Conservation (phyloP, 2,329 filamentous ascomycete species). For the Colletotrichum trifolii region DNA sequence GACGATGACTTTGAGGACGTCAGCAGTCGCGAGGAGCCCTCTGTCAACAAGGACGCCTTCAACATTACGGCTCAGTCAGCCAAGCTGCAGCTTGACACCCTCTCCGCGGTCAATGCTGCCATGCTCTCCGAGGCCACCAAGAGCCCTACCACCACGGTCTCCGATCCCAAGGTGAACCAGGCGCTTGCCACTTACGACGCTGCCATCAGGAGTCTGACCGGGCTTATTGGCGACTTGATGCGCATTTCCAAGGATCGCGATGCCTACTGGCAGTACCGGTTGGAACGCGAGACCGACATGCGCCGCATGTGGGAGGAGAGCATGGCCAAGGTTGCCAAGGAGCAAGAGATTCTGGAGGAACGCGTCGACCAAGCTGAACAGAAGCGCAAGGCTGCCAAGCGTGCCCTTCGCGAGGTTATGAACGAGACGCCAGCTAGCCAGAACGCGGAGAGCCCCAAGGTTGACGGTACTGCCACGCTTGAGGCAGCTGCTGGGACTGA, state of each 20-base stretch:
- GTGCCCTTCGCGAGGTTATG: slow-evolving; percentile 86
- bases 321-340: slow-evolving; percentile 95
- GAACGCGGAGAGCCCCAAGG: slow-evolving; percentile 42
- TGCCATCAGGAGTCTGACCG: slow-evolving; percentile 87
- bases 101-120: slow-evolving; percentile 86
- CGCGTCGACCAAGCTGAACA: slow-evolving; percentile 89
- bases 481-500: slow-evolving; percentile 40
- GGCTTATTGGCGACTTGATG: slow-evolving; percentile 84
- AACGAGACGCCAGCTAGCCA: slow-evolving; percentile 45
- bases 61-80: slow-evolving; percentile 97
- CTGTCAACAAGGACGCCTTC: slow-evolving; percentile 89
- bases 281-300: slow-evolving; percentile 92
- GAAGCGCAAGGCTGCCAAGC: slow-evolving; percentile 90
- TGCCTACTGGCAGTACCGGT: slow-evolving; percentile 94
- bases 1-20: slow-evolving; percentile 79
- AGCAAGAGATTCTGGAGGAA: slow-evolving; percentile 91
- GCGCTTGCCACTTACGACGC: slow-evolving; percentile 88
- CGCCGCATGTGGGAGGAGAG: slow-evolving; percentile 98
- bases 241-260: slow-evolving; percentile 95
- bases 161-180: slow-evolving; percentile 79
- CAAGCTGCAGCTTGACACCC: slow-evolving; percentile 85
- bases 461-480: slow-evolving; percentile 46
- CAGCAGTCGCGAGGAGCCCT: slow-evolving; percentile 79
- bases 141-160: slow-evolving; percentile 78
- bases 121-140: slow-evolving; percentile 76